Percentiles rank a stretch among this genome's conserved stretches.
Evolutionary conservation across 192 early-diverging fungal species (phyloP).

Genomic region (Ramicandelaber brevisporus): DNA sequence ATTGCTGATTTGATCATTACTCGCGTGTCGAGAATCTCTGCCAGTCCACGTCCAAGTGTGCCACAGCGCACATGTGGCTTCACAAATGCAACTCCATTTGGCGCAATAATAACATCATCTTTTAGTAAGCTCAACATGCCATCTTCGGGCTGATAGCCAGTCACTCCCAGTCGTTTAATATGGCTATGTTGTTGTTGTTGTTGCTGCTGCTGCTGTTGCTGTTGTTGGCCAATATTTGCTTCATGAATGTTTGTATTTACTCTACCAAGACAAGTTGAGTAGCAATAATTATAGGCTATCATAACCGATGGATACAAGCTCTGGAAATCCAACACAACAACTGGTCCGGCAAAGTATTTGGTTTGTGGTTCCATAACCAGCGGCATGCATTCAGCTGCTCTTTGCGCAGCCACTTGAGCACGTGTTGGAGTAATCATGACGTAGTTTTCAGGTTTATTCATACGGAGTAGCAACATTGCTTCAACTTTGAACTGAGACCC

Average conservation of each 20-base stretch:
- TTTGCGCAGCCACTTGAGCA: slow-evolving; percentile 42
- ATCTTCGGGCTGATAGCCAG: slow-evolving; percentile 24
- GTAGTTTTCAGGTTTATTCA: slow-evolving; percentile 53
- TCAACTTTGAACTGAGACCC: slow-evolving; percentile 89
- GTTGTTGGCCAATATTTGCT: not conserved
- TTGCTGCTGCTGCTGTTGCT: slow-evolving; percentile 2
- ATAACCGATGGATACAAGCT: slow-evolving; percentile 84
- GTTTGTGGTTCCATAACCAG: slow-evolving; percentile 72
- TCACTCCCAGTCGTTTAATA: slow-evolving; percentile 30
- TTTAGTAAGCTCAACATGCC: slow-evolving; percentile 31
- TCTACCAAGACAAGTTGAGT: slow-evolving; percentile 66
- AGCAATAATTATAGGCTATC: slow-evolving; percentile 94
- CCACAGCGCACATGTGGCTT: slow-evolving; percentile 57
- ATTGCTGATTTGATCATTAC: slow-evolving; percentile 75
- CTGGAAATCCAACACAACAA: slow-evolving; percentile 82
- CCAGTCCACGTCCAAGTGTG: slow-evolving; percentile 54
- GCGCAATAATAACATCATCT: slow-evolving; percentile 46
- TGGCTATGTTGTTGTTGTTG: slow-evolving; percentile 7
- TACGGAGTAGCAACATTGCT: slow-evolving; percentile 36
- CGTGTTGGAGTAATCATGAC: slow-evolving; percentile 48
- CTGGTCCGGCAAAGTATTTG: slow-evolving; percentile 55
- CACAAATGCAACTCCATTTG: slow-evolving; percentile 71
- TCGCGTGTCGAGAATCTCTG: slow-evolving; percentile 68
- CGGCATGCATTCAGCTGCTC: slow-evolving; percentile 66
- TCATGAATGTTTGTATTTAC: too few species aligned